phyloP scores from a whole-genome alignment of 163 green algal genomes.

The Scenedesmus sp. region DNA sequence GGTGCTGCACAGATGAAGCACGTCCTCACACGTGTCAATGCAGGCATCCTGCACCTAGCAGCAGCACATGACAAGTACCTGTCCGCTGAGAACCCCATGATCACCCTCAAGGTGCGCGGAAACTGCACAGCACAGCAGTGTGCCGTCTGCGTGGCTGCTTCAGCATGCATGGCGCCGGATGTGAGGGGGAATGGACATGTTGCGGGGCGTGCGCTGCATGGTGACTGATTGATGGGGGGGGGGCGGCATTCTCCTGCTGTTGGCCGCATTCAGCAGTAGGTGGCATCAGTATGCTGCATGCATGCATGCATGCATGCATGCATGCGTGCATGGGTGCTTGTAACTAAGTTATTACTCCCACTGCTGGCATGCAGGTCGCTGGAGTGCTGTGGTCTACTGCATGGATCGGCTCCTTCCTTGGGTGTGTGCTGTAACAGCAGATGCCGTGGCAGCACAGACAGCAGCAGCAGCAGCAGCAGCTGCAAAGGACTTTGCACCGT shows the following conservation, averaged over 20 bases:
- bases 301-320: neutral
- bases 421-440: neutral
- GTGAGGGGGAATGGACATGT: neutral
- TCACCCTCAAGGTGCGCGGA: constrained; percentile 47
- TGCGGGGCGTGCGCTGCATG: no score
- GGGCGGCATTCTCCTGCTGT: no score
- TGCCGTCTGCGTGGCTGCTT: neutral
- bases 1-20: constrained; percentile 6
- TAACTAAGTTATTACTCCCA: no score
- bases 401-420: constrained; percentile 35
- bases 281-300: no score
- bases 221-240: no score
- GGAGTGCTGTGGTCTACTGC: constrained; percentile 28
- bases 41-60: constrained; percentile 21
- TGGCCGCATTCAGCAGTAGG: no score
- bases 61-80: constrained; percentile 47
- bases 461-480: neutral
- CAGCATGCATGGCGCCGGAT: neutral
- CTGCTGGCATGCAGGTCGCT: constrained; percentile 40
- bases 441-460: neutral
- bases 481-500: neutral
- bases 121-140: neutral
- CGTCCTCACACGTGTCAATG: neutral
- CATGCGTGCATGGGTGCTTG: no score
- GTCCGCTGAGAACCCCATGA: constrained; percentile 29